Percentiles rank a stretch among this genome's conserved stretches.
phyloP scores from a whole-genome alignment of 805 yeast species.

The Cephaloascus fragrans region DNA sequence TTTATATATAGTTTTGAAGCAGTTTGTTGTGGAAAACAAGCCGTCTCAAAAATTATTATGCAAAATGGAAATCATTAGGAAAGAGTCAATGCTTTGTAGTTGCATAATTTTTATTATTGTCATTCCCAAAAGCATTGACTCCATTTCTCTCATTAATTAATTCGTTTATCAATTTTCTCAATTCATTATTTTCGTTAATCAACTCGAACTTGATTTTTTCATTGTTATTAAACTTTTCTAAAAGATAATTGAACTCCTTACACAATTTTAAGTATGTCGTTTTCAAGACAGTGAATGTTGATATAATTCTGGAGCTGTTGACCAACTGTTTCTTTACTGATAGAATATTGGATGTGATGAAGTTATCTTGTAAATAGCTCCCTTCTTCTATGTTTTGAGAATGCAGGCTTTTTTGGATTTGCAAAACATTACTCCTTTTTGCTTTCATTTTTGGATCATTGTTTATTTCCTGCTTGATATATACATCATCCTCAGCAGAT shows the following conservation, averaged over 20 bases:
- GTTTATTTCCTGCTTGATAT: background rate
- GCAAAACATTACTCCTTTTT: background rate
- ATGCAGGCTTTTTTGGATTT: background rate
- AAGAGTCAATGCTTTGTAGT: no score
- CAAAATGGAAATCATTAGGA: no score
- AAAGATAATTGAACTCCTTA: conserved; percentile 24
- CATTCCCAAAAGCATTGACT: no score
- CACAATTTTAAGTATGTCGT: conserved; percentile 25
- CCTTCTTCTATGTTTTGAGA: background rate
- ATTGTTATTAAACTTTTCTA: conserved; percentile 24
- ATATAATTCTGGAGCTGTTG: conserved; percentile 10
- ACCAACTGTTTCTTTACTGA: background rate
- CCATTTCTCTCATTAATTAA: conserved; percentile 16
- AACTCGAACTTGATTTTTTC: conserved; percentile 22
- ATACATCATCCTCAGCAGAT: conserved; percentile 4
- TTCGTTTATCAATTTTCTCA: conserved; percentile 17
- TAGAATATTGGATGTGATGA: conserved; percentile 1
- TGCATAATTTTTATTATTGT: no score
- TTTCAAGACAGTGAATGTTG: conserved; percentile 21
- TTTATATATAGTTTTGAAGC: no score
- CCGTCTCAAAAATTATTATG: no score
- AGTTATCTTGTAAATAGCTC: background rate
- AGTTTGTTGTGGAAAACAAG: no score
- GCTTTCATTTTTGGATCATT: background rate
- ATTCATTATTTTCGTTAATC: conserved; percentile 25